phyloP scores from a whole-genome alignment of 441 rosid genomes.

The Populus hybrid region DNA sequence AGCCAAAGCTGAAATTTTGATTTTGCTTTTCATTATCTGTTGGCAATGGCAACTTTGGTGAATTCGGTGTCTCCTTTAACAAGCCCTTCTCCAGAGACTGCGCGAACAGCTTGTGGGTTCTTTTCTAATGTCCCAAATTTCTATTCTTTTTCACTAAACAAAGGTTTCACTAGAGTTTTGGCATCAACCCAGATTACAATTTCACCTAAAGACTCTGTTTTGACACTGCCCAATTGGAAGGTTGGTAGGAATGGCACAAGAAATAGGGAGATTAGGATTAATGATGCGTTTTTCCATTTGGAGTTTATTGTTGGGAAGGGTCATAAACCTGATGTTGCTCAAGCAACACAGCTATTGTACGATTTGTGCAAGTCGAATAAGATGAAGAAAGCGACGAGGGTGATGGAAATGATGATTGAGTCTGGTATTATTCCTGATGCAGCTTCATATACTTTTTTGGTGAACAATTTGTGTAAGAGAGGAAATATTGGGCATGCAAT shows the following conservation, averaged over 20 bases:
- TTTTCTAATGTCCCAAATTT: conserved; percentile 45
- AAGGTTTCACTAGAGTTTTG: conserved; percentile 50
- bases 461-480: conserved; percentile 59
- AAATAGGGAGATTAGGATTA: conserved; percentile 44
- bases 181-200: conserved; percentile 60
- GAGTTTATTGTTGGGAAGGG: conserved; percentile 50
- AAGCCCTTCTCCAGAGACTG: conserved; percentile 38
- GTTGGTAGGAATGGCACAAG: conserved; percentile 38
- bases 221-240: conserved; percentile 55
- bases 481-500: conserved; percentile 87
- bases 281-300: conserved; percentile 42
- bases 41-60: conserved; percentile 47
- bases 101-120: conserved; percentile 43
- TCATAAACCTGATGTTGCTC: conserved; percentile 54
- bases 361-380: conserved; percentile 68
- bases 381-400: conserved; percentile 63
- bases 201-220: conserved; percentile 58
- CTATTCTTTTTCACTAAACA: conserved; percentile 50
- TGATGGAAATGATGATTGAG: conserved; percentile 76
- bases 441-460: conserved; percentile 59
- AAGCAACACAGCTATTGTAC: conserved; percentile 71
- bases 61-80: conserved; percentile 51
- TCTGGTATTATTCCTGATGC: conserved; percentile 70
- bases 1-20: not conserved
- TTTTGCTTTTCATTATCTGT: not conserved